Percentiles rank a stretch among this genome's conserved stretches.
phyloP scores from a whole-genome alignment of 768 basidiomycete genomes.

The Rhodotorula sphaerocarpa region DNA sequence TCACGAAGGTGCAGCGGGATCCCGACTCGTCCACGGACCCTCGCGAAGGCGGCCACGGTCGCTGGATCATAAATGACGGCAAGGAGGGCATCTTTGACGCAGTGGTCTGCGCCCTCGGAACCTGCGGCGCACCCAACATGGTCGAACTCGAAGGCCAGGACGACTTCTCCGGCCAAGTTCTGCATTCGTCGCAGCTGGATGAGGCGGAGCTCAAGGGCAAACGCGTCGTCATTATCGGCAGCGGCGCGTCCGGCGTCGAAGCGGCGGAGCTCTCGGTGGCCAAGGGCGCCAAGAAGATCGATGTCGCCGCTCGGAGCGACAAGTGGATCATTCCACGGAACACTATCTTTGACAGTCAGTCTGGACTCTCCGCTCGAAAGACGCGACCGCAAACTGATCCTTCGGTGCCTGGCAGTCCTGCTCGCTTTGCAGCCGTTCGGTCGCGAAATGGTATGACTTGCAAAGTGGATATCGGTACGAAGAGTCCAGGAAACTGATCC shows the following conservation, averaged over 20 bases:
- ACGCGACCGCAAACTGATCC: too few species aligned
- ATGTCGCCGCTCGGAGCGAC: constrained; percentile 40
- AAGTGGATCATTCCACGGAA: constrained; percentile 52
- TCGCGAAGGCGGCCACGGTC: constrained; percentile 39
- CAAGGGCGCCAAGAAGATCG: constrained; percentile 43
- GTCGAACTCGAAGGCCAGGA: constrained; percentile 47
- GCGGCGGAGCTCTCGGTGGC: constrained; percentile 46
- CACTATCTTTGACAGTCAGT: constrained; percentile 47
- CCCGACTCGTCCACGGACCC: constrained; percentile 23
- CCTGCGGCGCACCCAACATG: constrained; percentile 51
- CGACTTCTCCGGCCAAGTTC: constrained; percentile 44
- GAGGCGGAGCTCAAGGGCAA: constrained; percentile 44
- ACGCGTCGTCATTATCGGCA: constrained; percentile 49
- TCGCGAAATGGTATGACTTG: constrained; percentile 47
- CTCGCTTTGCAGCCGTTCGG: constrained; percentile 53
- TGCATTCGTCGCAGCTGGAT: constrained; percentile 52
- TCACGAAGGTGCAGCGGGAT: constrained; percentile 44
- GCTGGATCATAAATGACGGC: constrained; percentile 52
- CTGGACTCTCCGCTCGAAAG: too few species aligned
- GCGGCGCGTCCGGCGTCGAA: constrained; percentile 55
- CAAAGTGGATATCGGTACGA: background rate
- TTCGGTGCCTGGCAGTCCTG: constrained; percentile 26
- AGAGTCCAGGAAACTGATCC: too few species aligned
- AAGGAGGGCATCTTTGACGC: constrained; percentile 51
- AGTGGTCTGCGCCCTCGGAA: constrained; percentile 41